Evolutionary conservation across 306 rosid genomes (phyloP), one percentile per base, ranked within the genome.

Genomic region (Begonia loranthoides): DNA sequence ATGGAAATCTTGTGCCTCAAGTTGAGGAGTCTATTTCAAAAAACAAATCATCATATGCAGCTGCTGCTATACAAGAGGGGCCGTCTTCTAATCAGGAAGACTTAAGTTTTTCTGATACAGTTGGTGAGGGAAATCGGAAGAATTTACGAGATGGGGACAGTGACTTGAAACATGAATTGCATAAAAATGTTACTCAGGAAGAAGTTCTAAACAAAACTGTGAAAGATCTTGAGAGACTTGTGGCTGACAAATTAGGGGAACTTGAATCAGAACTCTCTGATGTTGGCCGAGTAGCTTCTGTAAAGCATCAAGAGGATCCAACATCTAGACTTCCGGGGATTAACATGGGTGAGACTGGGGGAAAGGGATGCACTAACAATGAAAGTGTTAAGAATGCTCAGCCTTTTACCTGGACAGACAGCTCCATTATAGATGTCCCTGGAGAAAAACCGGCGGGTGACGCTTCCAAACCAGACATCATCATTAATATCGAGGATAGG

Each of bases 401-500:
- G 56, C 58, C 78, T 46, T 45, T 51, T 61, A 38, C 75, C 55
- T 57, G 56, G 63, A 60, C 72, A 40, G 79, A 54, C 51, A 70
- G 55, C 65, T 55, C 51, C 41, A 57, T 16, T 21, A 68, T 64
- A 48, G 74, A 61, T 59, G 69, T 54, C 72, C 50, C 71, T 70
- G 75, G 66, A 58, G 72, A 65, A 51, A 58, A 57, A 57, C 66
- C 81, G 49, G 17, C 56, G 6, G 66, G 66, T 57, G 66, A 45
- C 67, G 68, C 52, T 41, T 65, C 93, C 9, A 50, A 62, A 57
- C 60, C 84, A 9, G 90, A 84, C 66, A 88, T 88, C 51, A 55
- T 73, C 64, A 81, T 89, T 51, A 87, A 89, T 55, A 89, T 89
- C 41, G 87, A 77, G 4, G 94, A 89, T 57, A 75, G 95, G 56